Evolutionary conservation across 768 basidiomycete genomes (phyloP), one percentile per base, ranked within the genome.

Genomic region (Kwoniella dendrophila): DNA sequence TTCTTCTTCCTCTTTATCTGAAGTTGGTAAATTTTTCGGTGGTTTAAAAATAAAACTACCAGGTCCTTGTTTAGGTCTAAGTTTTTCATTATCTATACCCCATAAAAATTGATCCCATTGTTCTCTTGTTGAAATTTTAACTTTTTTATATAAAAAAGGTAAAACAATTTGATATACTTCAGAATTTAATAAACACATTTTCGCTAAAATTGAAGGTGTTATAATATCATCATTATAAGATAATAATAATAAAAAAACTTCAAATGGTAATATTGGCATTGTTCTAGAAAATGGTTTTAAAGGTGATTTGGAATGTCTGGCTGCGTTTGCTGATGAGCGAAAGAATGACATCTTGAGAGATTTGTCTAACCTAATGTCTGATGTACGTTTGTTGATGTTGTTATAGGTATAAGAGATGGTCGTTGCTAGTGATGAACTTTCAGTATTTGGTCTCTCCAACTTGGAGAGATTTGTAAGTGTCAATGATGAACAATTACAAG

Each of bases 161-260:
- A 57, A 12, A 40, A 57, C 56, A 29, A 57, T 43, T 12, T 32
- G 11, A 40, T 57, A 57, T 22, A 57, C 38, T 24, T 57, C 56
- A 2, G 56, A 47, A 16, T 57, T 57, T 29, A 57, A 32, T 12
- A 57, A 22, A 33, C 43, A 48, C 24, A 57, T 22, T 16, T 57
- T 57, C 30, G 56, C 56, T 14, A 57, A 30, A 22, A 57, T 16
- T 12, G 43, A 32, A 6, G 56, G 56, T 11, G 43, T 30, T 26
- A n/a, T n/a, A n/a, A n/a, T n/a, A n/a, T n/a, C n/a, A n/a, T 43
- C 43, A 33, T 48, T 44, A 14, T 57, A 45, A 4, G 56, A 43
- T 0, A 57, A 32, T 14, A 57, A n/a, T 26, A 57, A 30, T 6
- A 57, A 40, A 32, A 57, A 45, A 11, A 57, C 44, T 45, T 57